phyloP scores from a whole-genome alignment of 2,329 filamentous ascomycete genomes.

The Ambrosiella xylebori region DNA sequence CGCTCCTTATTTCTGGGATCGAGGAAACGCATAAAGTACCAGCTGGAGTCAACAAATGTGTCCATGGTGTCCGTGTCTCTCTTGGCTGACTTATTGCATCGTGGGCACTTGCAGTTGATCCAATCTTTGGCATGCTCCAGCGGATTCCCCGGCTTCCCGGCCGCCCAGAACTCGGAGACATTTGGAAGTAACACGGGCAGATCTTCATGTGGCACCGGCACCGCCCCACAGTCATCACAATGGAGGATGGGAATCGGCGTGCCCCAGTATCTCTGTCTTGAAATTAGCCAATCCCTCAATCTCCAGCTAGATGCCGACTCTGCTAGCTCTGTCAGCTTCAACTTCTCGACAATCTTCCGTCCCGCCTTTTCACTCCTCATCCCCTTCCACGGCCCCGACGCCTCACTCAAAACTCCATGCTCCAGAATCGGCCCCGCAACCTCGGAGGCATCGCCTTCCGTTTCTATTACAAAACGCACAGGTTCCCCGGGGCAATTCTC shows the following conservation, averaged over 20 bases:
- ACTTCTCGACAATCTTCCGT: slow-evolving; percentile 38
- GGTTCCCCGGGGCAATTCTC: slow-evolving; percentile 44
- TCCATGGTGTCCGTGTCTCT: slow-evolving; percentile 93
- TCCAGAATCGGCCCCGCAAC: slow-evolving; percentile 36
- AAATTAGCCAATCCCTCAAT: slow-evolving; percentile 77
- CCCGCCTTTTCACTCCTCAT: slow-evolving; percentile 46
- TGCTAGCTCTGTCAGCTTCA: slow-evolving; percentile 39
- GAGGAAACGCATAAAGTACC: slow-evolving; percentile 74
- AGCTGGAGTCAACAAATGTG: slow-evolving; percentile 88
- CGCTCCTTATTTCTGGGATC: slow-evolving; percentile 47
- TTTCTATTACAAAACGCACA: slow-evolving; percentile 42
- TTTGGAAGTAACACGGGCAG: slow-evolving; percentile 61
- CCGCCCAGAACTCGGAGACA: slow-evolving; percentile 49
- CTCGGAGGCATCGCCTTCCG: slow-evolving; percentile 24
- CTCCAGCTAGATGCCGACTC: slow-evolving; percentile 56
- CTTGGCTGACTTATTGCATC: slow-evolving; percentile 51
- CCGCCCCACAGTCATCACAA: slow-evolving; percentile 57
- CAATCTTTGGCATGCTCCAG: slow-evolving; percentile 55
- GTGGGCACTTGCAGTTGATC: slow-evolving; percentile 59
- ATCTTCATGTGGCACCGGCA: slow-evolving; percentile 59
- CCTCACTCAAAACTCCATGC: slow-evolving; percentile 49
- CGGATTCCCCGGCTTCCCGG: slow-evolving; percentile 57
- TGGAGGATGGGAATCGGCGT: slow-evolving; percentile 80
- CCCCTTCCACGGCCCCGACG: slow-evolving; percentile 48
- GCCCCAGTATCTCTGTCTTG: slow-evolving; percentile 85